Conservation (phyloP, 495 filamentous ascomycete genomes). For the Xylaria grammica region DNA sequence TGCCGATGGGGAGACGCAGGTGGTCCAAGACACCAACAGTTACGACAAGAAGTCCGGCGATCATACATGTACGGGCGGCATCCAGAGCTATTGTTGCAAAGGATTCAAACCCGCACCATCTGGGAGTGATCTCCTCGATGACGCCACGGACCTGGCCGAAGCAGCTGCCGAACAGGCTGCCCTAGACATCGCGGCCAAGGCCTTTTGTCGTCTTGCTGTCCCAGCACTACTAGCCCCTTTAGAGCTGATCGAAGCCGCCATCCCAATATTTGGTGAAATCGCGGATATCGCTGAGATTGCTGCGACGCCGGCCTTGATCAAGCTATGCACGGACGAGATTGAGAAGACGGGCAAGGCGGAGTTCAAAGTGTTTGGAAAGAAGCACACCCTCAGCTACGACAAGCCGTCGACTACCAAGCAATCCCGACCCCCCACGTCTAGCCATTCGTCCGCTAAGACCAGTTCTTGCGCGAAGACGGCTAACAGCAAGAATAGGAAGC, state of each 20-base stretch:
- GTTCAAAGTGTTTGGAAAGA: slow-evolving; percentile 7
- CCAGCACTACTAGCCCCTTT: not conserved
- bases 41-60: not conserved
- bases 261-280: slow-evolving; percentile 5
- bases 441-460: too few species aligned
- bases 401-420: too few species aligned
- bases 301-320: not conserved
- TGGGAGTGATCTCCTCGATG: not conserved
- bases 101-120: not conserved
- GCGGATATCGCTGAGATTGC: not conserved
- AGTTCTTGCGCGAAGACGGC: too few species aligned
- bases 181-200: slow-evolving; percentile 1
- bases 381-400: not conserved
- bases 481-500: too few species aligned
- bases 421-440: too few species aligned
- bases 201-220: not conserved
- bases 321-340: not conserved
- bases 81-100: not conserved
- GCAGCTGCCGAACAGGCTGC: not conserved
- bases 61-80: not conserved
- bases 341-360: slow-evolving; percentile 5
- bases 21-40: not conserved
- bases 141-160: not conserved
- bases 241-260: not conserved
- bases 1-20: not conserved